Evolutionary conservation across 495 filamentous ascomycete genomes (phyloP), one percentile per base, ranked within the genome.

Genomic region (Penicillium odoratum): DNA sequence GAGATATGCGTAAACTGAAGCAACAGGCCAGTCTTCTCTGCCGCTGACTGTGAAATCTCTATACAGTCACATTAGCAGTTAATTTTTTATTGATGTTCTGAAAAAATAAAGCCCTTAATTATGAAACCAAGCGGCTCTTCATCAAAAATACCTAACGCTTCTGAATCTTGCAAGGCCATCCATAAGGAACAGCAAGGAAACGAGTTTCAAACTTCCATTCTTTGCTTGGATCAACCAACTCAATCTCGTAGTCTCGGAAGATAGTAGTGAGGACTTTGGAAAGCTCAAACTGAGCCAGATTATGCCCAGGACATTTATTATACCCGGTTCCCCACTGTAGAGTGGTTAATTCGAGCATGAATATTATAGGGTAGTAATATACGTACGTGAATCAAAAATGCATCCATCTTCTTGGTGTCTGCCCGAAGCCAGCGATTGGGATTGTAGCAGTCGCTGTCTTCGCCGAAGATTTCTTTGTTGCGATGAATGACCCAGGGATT

Each of bases 401-500:
- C 59, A 10, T 77, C 68, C 50, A 78, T 75, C 36, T 63, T 52
- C 30, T 36, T 58, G 1, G 63, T 59, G 18, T 70, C 69, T 0
- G 44, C 3, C 15, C 65, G 60, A 0, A 81, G 55, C 78, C 78
- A 82, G 13, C 79, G 62, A 43, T 80, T 70, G 5, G 77, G 78
- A 9, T 75, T 76, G 61, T 74, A 82, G 38, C 58, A 68, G 5
- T 78, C 65, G 3, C 73, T 72, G 51, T 82, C 79, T 0, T 62
- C 51, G 1, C 79, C 80, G 56, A 77, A 83, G 15, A 75, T 51
- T 6, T 74, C 66, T 13, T 62, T 60, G 18, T 74, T 67, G 2
- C 77, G 67, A 48, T 82, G 80, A 38, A 80, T 57, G 8, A 74
- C 67, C 71, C 70, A 80, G 0, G 77, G 57, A 51, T 81, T 77